Evolutionary conservation across 768 basidiomycete species (phyloP).

Genomic region (Serpula lacrymans): DNA sequence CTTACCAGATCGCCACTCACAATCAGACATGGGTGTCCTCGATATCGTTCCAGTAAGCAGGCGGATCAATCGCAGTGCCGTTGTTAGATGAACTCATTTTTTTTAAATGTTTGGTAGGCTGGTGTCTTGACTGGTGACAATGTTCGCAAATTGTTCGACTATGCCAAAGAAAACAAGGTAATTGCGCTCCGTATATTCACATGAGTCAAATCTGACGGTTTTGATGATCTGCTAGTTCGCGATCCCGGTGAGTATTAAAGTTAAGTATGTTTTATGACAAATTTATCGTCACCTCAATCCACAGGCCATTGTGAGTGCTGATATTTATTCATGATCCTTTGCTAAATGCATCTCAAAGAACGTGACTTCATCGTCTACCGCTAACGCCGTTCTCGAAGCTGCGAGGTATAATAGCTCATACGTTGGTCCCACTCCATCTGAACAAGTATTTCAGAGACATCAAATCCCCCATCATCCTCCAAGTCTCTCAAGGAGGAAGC

Average conservation of each 20-base stretch:
- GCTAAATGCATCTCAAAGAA: constrained; percentile 53
- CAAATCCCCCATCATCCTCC: constrained; percentile 97
- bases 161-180: constrained; percentile 86
- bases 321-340: constrained; percentile 7
- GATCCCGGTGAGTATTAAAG: constrained; percentile 63
- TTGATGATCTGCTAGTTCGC: constrained; percentile 53
- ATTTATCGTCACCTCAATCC: constrained; percentile 11
- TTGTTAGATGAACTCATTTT: no score
- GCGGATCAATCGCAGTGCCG: not conserved
- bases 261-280: not conserved
- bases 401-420: constrained; percentile 58
- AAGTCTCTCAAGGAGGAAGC: constrained; percentile 94
- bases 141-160: constrained; percentile 92
- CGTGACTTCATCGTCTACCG: constrained; percentile 93
- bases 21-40: constrained; percentile 65
- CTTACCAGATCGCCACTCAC: not conserved
- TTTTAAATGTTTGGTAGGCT: no score
- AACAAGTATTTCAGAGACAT: constrained; percentile 58
- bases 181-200: constrained; percentile 17
- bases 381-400: constrained; percentile 93
- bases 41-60: constrained; percentile 77
- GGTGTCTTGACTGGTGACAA: constrained; percentile 96
- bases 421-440: constrained; percentile 5
- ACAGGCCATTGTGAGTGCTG: constrained; percentile 77
- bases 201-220: constrained; percentile 8